Conservation (phyloP, 495 filamentous ascomycete species). For the Darksidea phi region DNA sequence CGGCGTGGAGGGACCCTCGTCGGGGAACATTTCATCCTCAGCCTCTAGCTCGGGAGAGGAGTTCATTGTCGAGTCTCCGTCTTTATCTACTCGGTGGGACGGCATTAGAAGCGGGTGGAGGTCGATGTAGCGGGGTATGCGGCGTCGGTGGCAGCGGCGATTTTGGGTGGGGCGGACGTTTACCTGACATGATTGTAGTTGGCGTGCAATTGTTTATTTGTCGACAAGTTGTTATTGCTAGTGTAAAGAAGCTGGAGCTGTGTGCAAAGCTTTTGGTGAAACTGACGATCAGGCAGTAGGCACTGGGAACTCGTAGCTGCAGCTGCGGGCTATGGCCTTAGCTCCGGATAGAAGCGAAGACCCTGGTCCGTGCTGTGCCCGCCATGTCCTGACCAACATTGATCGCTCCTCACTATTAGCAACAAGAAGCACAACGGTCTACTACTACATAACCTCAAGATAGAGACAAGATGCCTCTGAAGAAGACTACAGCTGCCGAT, state of each 20-base stretch:
- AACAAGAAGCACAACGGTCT: not conserved
- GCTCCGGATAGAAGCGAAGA: too few relatives aligned
- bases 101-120: not conserved
- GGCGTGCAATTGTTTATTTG: too few relatives aligned
- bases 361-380: too few relatives aligned
- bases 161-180: not conserved
- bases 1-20: constrained; percentile 33
- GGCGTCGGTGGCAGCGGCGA: not conserved
- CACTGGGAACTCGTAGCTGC: too few relatives aligned
- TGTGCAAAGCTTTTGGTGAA: too few relatives aligned
- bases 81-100: constrained; percentile 42
- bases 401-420: not conserved
- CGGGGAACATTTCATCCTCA: constrained; percentile 43
- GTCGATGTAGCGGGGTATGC: not conserved
- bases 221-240: too few relatives aligned
- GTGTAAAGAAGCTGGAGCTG: too few relatives aligned
- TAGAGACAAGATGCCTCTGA: constrained; percentile 44
- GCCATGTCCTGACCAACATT: not conserved
- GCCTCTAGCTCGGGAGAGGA: constrained; percentile 47
- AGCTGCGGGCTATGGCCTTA: too few relatives aligned
- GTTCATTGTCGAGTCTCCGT: constrained; percentile 59
- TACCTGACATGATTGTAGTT: too few relatives aligned
- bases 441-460: not conserved
- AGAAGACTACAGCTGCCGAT: constrained; percentile 58
- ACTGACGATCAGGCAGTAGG: too few relatives aligned